These are phyloP conservation scores for Tarenaya hassleriana DNA, from an alignment of 345 rosid genomes.

Conservation along the genomic window DNA sequence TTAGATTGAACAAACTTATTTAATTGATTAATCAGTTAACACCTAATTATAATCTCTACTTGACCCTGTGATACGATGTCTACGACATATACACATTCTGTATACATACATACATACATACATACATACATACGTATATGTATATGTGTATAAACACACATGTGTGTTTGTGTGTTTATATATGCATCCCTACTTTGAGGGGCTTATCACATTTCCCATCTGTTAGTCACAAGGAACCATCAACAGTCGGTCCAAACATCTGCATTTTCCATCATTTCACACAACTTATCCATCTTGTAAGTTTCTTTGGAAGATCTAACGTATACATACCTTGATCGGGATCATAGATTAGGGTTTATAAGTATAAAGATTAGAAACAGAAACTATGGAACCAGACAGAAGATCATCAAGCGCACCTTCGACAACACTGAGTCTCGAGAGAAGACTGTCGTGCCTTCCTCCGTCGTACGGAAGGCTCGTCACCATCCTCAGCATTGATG, in stretches of 20 bases:
- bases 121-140: slow-evolving; percentile 5
- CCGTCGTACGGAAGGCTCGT: slow-evolving; percentile 41
- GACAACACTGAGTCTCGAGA: slow-evolving; percentile 3
- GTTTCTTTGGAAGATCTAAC: slow-evolving; percentile 2
- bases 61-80: slow-evolving; percentile 19
- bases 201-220: slow-evolving; percentile 21
- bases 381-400: slow-evolving; percentile 8
- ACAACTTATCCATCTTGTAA: not conserved
- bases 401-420: not conserved
- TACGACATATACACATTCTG: too few relatives aligned
- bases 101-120: too few relatives aligned
- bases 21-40: too few relatives aligned
- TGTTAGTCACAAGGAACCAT: not conserved
- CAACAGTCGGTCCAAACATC: too few relatives aligned
- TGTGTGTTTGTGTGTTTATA: slow-evolving; percentile 8
- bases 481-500: slow-evolving; percentile 66
- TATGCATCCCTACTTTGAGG: slow-evolving; percentile 14
- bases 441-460: slow-evolving; percentile 26
- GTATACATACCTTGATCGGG: slow-evolving; percentile 7
- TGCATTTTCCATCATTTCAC: too few relatives aligned
- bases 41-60: too few relatives aligned
- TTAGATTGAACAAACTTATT: too few relatives aligned
- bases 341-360: slow-evolving; percentile 2
- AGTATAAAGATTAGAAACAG: not conserved
- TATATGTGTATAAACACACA: slow-evolving; percentile 9